These are phyloP conservation scores for Debaryomyces sp. DNA, from an alignment of 1,139 yeast species.

Conservation along the genomic window DNA sequence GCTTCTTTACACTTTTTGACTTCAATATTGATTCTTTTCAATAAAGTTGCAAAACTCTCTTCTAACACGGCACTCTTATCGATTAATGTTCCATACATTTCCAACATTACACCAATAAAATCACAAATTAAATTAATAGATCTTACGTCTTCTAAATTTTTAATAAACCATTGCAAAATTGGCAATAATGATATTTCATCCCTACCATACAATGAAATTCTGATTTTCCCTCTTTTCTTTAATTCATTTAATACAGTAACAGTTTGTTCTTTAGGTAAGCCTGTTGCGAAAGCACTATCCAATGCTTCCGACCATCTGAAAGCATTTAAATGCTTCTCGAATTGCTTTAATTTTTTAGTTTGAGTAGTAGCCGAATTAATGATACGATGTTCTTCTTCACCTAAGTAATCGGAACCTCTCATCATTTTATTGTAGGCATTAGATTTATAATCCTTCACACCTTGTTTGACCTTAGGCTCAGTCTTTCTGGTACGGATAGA, in stretches of 20 bases:
- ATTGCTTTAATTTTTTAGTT: conserved; percentile 68
- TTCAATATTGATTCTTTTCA: conserved; percentile 65
- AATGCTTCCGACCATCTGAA: conserved; percentile 94
- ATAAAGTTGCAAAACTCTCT: conserved; percentile 63
- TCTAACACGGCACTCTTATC: conserved; percentile 81
- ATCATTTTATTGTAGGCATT: conserved; percentile 74
- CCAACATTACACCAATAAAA: conserved; percentile 79
- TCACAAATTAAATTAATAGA: conserved; percentile 77
- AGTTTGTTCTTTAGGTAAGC: conserved; percentile 77
- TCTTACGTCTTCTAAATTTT: conserved; percentile 77
- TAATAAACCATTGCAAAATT: conserved; percentile 77
- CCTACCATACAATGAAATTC: conserved; percentile 74
- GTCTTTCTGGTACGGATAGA: conserved; percentile 87
- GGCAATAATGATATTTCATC: conserved; percentile 89
- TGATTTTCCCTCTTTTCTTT: conserved; percentile 83
- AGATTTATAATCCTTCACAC: conserved; percentile 48
- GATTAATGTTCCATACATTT: conserved; percentile 71
- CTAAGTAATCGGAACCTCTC: conserved; percentile 88
- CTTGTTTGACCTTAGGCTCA: conserved; percentile 57
- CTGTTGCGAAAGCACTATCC: conserved; percentile 80
- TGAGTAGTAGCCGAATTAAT: conserved; percentile 57
- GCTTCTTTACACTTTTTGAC: conserved; percentile 84
- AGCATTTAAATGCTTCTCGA: conserved; percentile 81
- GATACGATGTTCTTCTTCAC: conserved; percentile 81
- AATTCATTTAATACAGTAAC: conserved; percentile 82